These are phyloP conservation scores for Lotus japonicus DNA, from an alignment of 306 rosid genomes.

Conservation along the genomic window DNA sequence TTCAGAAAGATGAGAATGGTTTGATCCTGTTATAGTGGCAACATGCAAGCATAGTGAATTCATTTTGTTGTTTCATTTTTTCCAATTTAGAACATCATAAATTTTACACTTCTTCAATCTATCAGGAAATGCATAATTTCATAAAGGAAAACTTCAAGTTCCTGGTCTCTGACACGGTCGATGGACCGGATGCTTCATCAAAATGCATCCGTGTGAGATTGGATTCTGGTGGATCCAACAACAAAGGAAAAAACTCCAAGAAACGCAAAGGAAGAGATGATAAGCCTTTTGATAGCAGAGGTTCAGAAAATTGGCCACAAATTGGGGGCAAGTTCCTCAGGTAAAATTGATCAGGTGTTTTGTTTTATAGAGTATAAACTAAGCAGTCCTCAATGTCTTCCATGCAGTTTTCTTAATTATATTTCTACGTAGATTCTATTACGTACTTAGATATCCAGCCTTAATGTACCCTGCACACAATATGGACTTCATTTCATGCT, in stretches of 20 bases:
- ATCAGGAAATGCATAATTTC: conserved; percentile 84
- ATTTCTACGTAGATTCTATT: background rate
- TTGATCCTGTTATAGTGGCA: conserved; percentile 1
- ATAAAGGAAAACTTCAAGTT: conserved; percentile 79
- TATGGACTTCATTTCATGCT: background rate
- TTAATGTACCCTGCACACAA: background rate
- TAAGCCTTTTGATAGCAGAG: conserved; percentile 90
- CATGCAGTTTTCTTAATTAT: conserved; percentile 6
- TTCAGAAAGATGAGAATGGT: background rate
- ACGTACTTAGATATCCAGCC: background rate
- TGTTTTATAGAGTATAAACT: conserved; percentile 16
- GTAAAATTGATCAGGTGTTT: conserved; percentile 32
- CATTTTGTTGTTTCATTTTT: conserved; percentile 2
- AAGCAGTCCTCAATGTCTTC: conserved; percentile 11
- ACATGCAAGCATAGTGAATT: background rate
- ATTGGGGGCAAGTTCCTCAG: conserved; percentile 70
- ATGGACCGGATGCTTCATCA: conserved; percentile 85
- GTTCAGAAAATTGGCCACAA: conserved; percentile 81
- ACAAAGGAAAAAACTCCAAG: conserved; percentile 50
- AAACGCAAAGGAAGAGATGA: conserved; percentile 80
- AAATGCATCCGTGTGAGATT: conserved; percentile 90
- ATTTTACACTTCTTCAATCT: conserved; percentile 15
- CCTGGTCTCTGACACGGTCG: conserved; percentile 76
- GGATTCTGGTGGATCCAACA: conserved; percentile 47
- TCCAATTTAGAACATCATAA: background rate